Evolutionary conservation across 2,329 filamentous ascomycete species (phyloP).

Genomic region (Knufia fluminis): DNA sequence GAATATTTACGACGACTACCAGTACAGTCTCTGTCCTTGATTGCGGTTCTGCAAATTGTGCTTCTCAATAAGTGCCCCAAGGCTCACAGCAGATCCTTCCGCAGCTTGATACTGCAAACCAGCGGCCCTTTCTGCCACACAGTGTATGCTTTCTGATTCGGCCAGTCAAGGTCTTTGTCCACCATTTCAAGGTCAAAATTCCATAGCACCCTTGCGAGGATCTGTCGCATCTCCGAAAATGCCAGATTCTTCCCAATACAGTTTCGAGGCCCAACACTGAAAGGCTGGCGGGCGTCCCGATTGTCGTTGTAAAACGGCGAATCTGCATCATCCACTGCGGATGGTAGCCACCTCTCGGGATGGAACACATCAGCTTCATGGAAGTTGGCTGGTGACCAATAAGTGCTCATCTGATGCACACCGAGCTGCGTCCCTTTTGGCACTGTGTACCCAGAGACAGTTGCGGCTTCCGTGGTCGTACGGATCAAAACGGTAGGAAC

Average conservation of each 20-base stretch:
- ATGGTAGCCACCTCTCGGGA: conserved; percentile 37
- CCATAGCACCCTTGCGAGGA: conserved; percentile 21
- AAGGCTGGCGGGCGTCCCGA: conserved; percentile 29
- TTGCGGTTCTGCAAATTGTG: no score
- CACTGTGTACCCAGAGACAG: conserved; percentile 19
- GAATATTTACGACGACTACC: no score
- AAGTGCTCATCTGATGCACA: conserved; percentile 32
- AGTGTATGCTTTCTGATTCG: conserved; percentile 2
- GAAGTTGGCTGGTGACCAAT: conserved; percentile 19
- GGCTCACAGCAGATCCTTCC: not conserved
- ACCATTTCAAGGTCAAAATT: conserved; percentile 22
- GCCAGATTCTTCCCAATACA: conserved; percentile 28
- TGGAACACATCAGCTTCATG: conserved; percentile 16
- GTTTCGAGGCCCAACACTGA: conserved; percentile 29
- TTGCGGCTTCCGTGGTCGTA: conserved; percentile 15
- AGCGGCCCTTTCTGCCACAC: conserved; percentile 3
- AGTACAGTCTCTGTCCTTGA: no score
- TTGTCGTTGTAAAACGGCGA: conserved; percentile 35
- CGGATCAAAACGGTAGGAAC: conserved; percentile 22
- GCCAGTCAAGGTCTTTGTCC: not conserved
- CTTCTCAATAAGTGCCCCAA: no score
- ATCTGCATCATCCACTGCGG: conserved; percentile 24
- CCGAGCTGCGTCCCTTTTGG: conserved; percentile 34
- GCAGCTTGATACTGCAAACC: not conserved
- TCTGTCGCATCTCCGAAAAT: conserved; percentile 24